phyloP scores from a whole-genome alignment of 305 asterid species.

The Coffea humblotiana region DNA sequence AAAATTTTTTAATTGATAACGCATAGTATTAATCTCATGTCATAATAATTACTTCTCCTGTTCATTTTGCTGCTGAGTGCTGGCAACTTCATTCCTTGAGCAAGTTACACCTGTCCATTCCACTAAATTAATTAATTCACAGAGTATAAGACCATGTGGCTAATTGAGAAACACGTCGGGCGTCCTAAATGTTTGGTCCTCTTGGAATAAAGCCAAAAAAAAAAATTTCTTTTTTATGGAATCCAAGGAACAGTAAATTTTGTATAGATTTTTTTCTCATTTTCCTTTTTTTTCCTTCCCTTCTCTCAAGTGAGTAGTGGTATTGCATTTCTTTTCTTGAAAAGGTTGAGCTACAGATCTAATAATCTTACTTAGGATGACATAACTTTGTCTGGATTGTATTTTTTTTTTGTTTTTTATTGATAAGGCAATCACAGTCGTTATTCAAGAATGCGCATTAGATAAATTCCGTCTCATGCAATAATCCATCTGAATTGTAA shows the following conservation, averaged over 20 bases:
- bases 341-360: neutral
- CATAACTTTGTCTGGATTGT: too few species aligned
- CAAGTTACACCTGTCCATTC: neutral
- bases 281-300: too few species aligned
- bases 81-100: neutral
- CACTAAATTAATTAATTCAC: neutral
- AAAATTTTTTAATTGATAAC: neutral
- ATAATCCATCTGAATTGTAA: too few species aligned
- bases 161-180: neutral
- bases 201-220: too few species aligned
- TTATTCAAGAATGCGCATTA: too few species aligned
- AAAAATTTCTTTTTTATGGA: too few species aligned
- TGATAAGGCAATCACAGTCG: too few species aligned
- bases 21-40: neutral
- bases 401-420: too few species aligned
- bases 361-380: too few species aligned
- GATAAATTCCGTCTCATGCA: too few species aligned
- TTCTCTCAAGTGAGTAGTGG: too few species aligned
- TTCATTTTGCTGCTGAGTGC: slow-evolving; percentile 8
- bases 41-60: neutral
- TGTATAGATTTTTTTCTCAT: too few species aligned
- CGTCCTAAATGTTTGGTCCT: neutral
- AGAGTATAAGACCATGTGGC: neutral
- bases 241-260: neutral
- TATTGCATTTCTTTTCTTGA: neutral